Conservation (phyloP, 1,284 basidiomycete species). For the Rhodotorula sp. region DNA sequence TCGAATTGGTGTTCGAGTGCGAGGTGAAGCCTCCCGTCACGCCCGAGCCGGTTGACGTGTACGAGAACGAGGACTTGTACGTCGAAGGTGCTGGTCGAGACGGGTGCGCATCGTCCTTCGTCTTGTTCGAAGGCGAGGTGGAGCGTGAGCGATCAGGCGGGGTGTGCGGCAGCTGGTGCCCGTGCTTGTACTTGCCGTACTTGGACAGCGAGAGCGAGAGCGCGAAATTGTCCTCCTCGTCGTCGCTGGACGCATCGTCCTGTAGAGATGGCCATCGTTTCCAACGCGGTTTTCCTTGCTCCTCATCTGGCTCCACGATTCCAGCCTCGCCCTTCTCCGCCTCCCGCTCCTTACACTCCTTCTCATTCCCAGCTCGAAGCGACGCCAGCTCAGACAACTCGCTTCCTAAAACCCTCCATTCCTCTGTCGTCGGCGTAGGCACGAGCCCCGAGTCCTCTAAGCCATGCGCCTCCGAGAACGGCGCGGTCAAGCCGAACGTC, state of each 20-base stretch:
- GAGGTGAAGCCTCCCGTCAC: constrained; percentile 22
- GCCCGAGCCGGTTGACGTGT: constrained; percentile 23
- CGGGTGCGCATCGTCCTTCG: not conserved
- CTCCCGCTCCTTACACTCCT: not conserved
- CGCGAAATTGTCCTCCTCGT: constrained; percentile 20
- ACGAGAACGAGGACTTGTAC: constrained; percentile 35
- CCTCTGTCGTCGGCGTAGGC: constrained; percentile 39
- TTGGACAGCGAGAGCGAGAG: constrained; percentile 15
- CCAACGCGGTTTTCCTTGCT: constrained; percentile 7
- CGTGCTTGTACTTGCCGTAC: constrained; percentile 1
- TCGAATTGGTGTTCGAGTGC: constrained; percentile 26
- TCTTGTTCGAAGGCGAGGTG: no score
- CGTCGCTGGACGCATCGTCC: constrained; percentile 16
- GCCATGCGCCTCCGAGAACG: not conserved
- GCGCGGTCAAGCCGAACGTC: constrained; percentile 13
- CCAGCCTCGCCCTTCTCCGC: not conserved
- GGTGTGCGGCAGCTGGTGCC: constrained; percentile 12
- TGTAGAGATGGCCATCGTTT: constrained; percentile 20
- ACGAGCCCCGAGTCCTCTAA: constrained; percentile 25
- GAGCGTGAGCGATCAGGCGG: not conserved
- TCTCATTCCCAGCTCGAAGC: constrained; percentile 14
- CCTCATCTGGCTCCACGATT: not conserved
- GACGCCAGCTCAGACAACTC: constrained; percentile 30
- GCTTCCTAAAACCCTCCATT: constrained; percentile 40
- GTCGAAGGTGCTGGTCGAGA: not conserved